phyloP scores from a whole-genome alignment of 225 moss, liverwort and hornwort genomes.

The Neckera pumila region DNA sequence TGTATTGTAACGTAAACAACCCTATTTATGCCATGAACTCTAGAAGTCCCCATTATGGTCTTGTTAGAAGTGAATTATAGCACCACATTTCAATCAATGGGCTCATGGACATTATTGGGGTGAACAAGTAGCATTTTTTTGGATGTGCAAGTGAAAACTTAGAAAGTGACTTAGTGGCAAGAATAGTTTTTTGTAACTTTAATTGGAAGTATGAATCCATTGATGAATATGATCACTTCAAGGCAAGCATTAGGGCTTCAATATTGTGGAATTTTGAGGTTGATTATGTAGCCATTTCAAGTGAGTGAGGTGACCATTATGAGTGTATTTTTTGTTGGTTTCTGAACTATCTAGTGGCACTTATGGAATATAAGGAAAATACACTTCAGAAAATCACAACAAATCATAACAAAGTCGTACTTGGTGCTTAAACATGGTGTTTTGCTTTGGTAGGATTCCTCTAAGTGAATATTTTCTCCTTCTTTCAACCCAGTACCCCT shows the following conservation, averaged over 20 bases:
- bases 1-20: neutral
- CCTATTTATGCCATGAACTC: neutral
- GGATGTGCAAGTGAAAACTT: neutral
- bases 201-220: neutral
- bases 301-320: neutral
- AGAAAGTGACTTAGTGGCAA: neutral
- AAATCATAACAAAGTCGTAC: neutral
- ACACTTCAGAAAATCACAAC: neutral
- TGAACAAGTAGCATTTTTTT: too few relatives aligned
- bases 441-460: neutral
- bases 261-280: neutral
- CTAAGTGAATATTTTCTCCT: neutral
- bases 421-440: neutral
- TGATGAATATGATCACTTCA: neutral
- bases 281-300: neutral
- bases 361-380: neutral
- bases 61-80: neutral
- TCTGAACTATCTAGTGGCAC: accelerated
- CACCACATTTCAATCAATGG: neutral
- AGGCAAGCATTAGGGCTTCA: neutral
- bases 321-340: neutral
- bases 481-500: neutral
- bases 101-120: neutral
- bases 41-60: neutral
- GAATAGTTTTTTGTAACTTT: neutral